These are phyloP conservation scores for Schizochytrium sp. DNA, from an alignment of 108 stramenopile genomes.

Conservation along the genomic window DNA sequence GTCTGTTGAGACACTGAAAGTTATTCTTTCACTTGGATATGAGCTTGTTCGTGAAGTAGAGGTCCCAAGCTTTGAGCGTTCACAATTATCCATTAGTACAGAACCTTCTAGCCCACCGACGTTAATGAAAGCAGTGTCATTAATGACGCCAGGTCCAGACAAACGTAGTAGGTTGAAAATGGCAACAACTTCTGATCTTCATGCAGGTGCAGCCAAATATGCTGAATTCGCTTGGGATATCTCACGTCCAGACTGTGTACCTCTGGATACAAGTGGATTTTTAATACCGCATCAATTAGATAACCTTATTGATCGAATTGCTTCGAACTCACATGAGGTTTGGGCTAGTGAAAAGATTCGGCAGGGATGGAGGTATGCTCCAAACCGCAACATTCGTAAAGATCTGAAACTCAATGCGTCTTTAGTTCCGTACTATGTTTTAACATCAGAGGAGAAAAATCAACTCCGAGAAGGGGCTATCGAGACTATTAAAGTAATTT, in stretches of 20 bases:
- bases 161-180: background rate
- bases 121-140: background rate
- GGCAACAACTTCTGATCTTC: background rate
- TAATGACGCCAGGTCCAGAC: background rate
- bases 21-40: constrained; percentile 36
- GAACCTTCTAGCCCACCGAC: background rate
- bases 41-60: background rate
- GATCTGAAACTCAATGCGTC: constrained; percentile 51
- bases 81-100: too few relatives aligned
- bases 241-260: background rate
- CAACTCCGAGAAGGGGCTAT: background rate
- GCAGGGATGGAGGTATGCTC: constrained; percentile 52
- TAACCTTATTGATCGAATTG: background rate
- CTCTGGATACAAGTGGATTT: constrained; percentile 9
- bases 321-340: constrained; percentile 62
- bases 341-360: constrained; percentile 60
- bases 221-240: constrained; percentile 37
- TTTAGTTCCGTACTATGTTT: constrained; percentile 18
- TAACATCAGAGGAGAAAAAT: constrained; percentile 24
- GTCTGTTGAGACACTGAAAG: constrained; percentile 49
- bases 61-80: background rate
- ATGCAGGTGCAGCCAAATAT: background rate
- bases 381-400: constrained; percentile 6
- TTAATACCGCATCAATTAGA: background rate
- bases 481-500: constrained; percentile 56